Conservation (phyloP, 1,284 basidiomycete genomes). For the Butyriboletus appendiculatus region DNA sequence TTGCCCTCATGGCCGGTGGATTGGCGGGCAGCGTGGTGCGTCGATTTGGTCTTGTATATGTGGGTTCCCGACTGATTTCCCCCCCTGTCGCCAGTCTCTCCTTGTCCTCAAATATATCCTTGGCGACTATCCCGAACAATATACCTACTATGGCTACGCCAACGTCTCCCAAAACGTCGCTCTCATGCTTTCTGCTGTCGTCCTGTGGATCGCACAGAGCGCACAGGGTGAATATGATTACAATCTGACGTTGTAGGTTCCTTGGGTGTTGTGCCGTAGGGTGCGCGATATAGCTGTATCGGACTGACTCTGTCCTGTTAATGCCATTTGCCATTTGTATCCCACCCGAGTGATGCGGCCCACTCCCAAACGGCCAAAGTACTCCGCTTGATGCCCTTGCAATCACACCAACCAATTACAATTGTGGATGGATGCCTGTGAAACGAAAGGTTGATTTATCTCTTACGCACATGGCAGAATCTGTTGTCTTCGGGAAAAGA, state of each 20-base stretch:
- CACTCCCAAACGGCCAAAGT: too few relatives aligned
- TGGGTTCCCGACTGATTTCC: constrained; percentile 1
- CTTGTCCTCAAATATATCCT: constrained; percentile 93
- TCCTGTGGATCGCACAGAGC: constrained; percentile 88
- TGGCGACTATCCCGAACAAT: constrained; percentile 71
- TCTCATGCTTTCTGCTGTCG: constrained; percentile 87
- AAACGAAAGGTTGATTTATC: background rate
- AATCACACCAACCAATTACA: background rate
- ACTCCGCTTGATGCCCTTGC: background rate
- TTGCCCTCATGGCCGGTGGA: constrained; percentile 96
- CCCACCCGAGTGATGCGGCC: background rate
- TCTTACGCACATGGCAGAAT: background rate
- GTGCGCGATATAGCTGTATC: constrained; percentile 2
- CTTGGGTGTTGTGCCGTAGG: background rate
- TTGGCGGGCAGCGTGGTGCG: constrained; percentile 90
- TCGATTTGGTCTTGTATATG: constrained; percentile 21
- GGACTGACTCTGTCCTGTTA: constrained; percentile 1
- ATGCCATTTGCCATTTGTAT: constrained; percentile 13
- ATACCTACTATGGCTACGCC: constrained; percentile 91
- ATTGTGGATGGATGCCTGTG: background rate
- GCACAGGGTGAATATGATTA: constrained; percentile 86
- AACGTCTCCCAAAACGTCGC: constrained; percentile 92
- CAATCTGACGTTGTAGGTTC: constrained; percentile 67
- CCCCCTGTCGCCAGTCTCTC: constrained; percentile 60
- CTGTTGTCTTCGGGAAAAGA: background rate